phyloP scores from a whole-genome alignment of 2,329 filamentous ascomycete species.

The Curvularia sp. region DNA sequence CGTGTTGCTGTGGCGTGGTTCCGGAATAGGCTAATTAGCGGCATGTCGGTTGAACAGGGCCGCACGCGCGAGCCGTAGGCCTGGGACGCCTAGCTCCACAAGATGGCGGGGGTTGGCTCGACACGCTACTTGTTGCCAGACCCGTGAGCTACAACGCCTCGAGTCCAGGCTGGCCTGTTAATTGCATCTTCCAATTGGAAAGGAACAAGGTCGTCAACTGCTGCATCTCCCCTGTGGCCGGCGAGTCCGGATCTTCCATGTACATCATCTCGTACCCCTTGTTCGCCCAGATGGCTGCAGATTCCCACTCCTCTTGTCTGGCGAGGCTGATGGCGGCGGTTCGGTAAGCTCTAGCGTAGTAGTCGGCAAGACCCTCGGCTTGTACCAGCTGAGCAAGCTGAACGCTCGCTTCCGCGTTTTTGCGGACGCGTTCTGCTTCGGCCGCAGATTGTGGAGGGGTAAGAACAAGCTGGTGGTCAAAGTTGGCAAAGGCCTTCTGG shows the following conservation, averaged over 20 bases:
- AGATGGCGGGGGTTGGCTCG: not conserved
- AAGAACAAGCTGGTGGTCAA: slow-evolving; percentile 38
- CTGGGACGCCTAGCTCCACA: slow-evolving; percentile 13
- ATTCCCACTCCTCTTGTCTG: slow-evolving; percentile 38
- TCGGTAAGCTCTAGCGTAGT: slow-evolving; percentile 45
- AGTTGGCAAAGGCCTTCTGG: slow-evolving; percentile 33
- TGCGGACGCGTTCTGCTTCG: slow-evolving; percentile 32
- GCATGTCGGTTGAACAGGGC: slow-evolving; percentile 25
- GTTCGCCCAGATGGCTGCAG: slow-evolving; percentile 42
- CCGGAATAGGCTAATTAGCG: slow-evolving; percentile 37
- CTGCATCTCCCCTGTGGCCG: slow-evolving; percentile 39
- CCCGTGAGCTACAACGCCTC: not conserved
- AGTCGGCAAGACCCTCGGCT: slow-evolving; percentile 45
- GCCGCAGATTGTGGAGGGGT: slow-evolving; percentile 28
- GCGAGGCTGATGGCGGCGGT: slow-evolving; percentile 43
- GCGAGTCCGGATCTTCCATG: slow-evolving; percentile 39
- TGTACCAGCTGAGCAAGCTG: slow-evolving; percentile 42
- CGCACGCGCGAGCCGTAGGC: slow-evolving; percentile 24
- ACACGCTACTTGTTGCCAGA: not conserved
- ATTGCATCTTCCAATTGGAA: slow-evolving; percentile 38
- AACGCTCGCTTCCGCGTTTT: slow-evolving; percentile 37
- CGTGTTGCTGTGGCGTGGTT: slow-evolving; percentile 12
- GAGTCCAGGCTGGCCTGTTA: slow-evolving; percentile 21
- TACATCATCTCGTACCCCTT: slow-evolving; percentile 39
- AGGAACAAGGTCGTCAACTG: slow-evolving; percentile 40